Percentiles rank a stretch among this genome's conserved stretches.
These are phyloP conservation scores for Candida krabiensis DNA, from an alignment of 805 yeast genomes.

Conservation along the genomic window DNA sequence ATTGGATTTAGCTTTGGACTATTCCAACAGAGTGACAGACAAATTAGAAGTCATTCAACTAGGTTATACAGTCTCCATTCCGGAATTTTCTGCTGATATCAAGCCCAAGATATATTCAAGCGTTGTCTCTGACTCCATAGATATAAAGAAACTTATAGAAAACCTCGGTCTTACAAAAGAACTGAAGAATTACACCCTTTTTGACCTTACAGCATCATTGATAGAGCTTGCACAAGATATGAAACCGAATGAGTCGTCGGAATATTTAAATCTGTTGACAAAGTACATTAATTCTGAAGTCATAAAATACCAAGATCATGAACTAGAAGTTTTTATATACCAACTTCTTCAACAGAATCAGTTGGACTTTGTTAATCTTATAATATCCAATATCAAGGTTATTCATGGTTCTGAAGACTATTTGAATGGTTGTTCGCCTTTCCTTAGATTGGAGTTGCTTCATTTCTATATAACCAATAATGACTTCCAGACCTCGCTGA, in stretches of 20 bases:
- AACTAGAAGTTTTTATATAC: conserved; percentile 8
- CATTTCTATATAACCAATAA: conserved; percentile 10
- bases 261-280: conserved; percentile 5
- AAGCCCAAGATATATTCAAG: not conserved
- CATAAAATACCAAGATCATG: conserved; percentile 5
- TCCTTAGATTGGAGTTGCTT: conserved; percentile 12
- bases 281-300: conserved; percentile 5
- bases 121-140: not conserved
- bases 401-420: conserved; percentile 1
- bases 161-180: not conserved
- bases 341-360: conserved; percentile 7
- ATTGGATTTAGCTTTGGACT: conserved; percentile 15
- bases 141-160: conserved; percentile 2
- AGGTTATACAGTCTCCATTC: conserved; percentile 1
- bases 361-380: conserved; percentile 5
- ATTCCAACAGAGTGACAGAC: conserved; percentile 1
- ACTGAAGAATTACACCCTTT: conserved; percentile 9
- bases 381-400: conserved; percentile 8
- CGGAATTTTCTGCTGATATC: conserved; percentile 6
- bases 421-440: conserved; percentile 8
- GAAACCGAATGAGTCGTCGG: not conserved
- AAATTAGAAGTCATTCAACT: not conserved
- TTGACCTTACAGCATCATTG: conserved; percentile 10
- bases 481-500: conserved; percentile 21
- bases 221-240: not conserved